These are phyloP conservation scores for Arabidopsis arenosa DNA, from an alignment of 345 rosid species.

Conservation along the genomic window DNA sequence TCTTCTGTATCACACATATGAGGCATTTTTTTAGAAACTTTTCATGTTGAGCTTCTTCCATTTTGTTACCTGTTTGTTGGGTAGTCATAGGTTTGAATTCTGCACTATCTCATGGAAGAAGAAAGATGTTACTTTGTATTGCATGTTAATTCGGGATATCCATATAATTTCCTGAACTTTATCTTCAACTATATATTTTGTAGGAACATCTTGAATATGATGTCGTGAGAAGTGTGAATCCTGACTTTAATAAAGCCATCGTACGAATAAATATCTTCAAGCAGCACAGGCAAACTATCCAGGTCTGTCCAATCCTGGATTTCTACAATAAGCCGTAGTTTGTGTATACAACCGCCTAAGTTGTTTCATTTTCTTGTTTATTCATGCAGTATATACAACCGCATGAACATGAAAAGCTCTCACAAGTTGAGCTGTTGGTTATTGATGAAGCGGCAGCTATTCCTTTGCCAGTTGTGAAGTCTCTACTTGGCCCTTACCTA, in stretches of 20 bases:
- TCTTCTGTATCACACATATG: conserved; percentile 4
- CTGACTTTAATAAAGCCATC: conserved; percentile 80
- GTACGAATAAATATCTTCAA: conserved; percentile 83
- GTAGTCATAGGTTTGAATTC: background rate
- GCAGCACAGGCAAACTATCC: conserved; percentile 96
- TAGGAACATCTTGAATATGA: conserved; percentile 94
- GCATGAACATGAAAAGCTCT: conserved; percentile 93
- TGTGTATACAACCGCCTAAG: conserved; percentile 2
- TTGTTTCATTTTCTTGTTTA: conserved; percentile 26
- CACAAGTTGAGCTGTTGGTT: conserved; percentile 94
- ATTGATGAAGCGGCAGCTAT: conserved; percentile 99
- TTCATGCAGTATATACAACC: conserved; percentile 86
- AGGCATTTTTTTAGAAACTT: background rate
- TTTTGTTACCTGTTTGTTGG: conserved; percentile 6
- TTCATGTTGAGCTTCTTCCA: conserved; percentile 14
- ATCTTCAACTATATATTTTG: conserved; percentile 23
- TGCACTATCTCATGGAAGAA: conserved; percentile 14
- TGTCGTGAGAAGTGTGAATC: conserved; percentile 76
- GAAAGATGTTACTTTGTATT: background rate
- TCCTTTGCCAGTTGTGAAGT: conserved; percentile 93
- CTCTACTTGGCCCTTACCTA: conserved; percentile 88
- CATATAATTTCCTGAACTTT: conserved; percentile 23
- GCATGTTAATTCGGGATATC: conserved; percentile 15
- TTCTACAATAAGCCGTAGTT: conserved; percentile 51
- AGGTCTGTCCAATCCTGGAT: conserved; percentile 76